phyloP scores from a whole-genome alignment of 805 yeast genomes.

The Candida michaelii region DNA sequence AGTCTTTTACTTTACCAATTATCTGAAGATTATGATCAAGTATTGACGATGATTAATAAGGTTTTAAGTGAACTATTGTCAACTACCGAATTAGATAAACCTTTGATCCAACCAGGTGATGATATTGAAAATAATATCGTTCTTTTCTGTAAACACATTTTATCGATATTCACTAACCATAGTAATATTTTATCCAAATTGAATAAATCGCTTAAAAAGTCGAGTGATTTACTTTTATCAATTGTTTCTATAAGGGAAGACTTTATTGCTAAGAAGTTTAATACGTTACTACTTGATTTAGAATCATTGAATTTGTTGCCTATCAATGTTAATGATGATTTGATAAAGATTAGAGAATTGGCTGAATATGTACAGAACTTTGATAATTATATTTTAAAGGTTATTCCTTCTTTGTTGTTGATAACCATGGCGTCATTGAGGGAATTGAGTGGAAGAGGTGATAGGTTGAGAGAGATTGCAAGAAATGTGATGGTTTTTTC shows the following conservation, averaged over 20 bases:
- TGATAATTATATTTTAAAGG: constrained; percentile 72
- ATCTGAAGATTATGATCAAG: constrained; percentile 84
- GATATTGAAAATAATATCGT: constrained; percentile 49
- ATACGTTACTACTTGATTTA: constrained; percentile 53
- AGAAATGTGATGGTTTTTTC: constrained; percentile 92
- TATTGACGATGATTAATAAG: constrained; percentile 69
- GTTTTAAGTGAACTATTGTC: constrained; percentile 76
- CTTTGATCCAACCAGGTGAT: constrained; percentile 39
- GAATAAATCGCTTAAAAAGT: constrained; percentile 55
- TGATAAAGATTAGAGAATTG: constrained; percentile 58
- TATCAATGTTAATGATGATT: constrained; percentile 43
- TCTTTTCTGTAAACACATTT: constrained; percentile 44
- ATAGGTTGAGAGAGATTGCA: constrained; percentile 57
- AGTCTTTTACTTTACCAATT: constrained; percentile 83
- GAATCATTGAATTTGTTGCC: constrained; percentile 69
- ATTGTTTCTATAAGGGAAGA: constrained; percentile 66
- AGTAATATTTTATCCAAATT: constrained; percentile 59
- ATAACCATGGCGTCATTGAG: constrained; percentile 79
- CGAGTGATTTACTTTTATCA: constrained; percentile 62
- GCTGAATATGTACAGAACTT: constrained; percentile 64
- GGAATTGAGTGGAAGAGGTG: constrained; percentile 51
- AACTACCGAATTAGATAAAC: constrained; percentile 65
- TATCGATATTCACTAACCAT: constrained; percentile 52
- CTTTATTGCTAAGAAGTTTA: constrained; percentile 59
- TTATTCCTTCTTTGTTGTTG: constrained; percentile 75